Conservation (phyloP, 129 eudicot species). For the Lactuca saligna region DNA sequence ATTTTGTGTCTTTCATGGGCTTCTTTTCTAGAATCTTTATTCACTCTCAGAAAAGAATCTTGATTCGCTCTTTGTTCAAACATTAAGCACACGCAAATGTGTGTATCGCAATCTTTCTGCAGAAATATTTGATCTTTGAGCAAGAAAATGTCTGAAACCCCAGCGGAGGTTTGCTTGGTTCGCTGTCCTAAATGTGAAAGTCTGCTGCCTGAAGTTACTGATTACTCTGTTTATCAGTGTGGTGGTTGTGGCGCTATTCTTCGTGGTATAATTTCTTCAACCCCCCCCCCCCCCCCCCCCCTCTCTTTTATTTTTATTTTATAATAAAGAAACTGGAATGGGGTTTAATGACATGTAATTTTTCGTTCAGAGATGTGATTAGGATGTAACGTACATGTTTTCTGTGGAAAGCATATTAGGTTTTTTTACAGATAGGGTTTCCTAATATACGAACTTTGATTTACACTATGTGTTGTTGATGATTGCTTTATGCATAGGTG, state of each 20-base stretch:
- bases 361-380: neutral
- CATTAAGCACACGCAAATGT: neutral
- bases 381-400: slow-evolving; percentile 11
- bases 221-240: slow-evolving; percentile 67
- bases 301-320: slow-evolving; percentile 1
- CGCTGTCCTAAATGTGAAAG: slow-evolving; percentile 77
- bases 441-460: neutral
- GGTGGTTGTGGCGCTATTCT: slow-evolving; percentile 88
- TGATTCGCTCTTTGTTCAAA: slow-evolving; percentile 8
- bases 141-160: slow-evolving; percentile 50
- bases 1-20: slow-evolving; percentile 20
- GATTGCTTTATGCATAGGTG: neutral
- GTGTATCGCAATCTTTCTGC: neutral
- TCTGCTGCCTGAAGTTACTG: slow-evolving; percentile 66
- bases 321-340: neutral
- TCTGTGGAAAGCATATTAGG: slow-evolving; percentile 5
- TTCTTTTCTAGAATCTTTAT: slow-evolving; percentile 33
- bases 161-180: slow-evolving; percentile 57
- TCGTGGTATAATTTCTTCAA: slow-evolving; percentile 42
- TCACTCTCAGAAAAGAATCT: slow-evolving; percentile 27
- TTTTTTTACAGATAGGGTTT: slow-evolving; percentile 15
- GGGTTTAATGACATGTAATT: neutral
- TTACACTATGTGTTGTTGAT: neutral
- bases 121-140: slow-evolving; percentile 7
- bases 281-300: too few species aligned